Base-by-base conservation (phyloP, 1,284 basidiomycete species). In the Marasmius sp. region DNA sequence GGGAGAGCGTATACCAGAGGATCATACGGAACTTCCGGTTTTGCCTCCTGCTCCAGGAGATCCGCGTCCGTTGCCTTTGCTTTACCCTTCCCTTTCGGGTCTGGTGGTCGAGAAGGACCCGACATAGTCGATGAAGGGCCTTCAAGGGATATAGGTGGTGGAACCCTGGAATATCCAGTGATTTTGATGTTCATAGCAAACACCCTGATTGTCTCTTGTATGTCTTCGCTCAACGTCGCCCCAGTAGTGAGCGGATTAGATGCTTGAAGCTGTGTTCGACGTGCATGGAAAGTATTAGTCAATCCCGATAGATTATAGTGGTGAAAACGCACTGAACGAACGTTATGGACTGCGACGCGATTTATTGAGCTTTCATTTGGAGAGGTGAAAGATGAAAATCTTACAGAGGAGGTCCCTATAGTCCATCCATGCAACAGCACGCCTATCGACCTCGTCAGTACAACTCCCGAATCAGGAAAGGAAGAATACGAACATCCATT, bases 401-500 rank as follows among this genome's bases (percentile, higher is more conserved):
- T 69, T 65, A 85, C 84, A 69, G 5, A 85, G 67, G 2, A 86
- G 66, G 62, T 85, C 81, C 22, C 77, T 75, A 66, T 87, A 87
- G 64, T 83, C 83, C 67, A 86, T 72, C 85, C 85, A 86, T 59
- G 80, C 85, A 10, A 85, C 79, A 45, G 79, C 80, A 12, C 85
- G 80, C 61, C 84, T 86, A 61, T 7, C 9, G 51, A 55, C 34
- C 5, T 54, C 33, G 51, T 10, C 38, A 38, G 61, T 56, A 22
- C 5, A 54, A 48, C 54, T 34, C 41, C 47, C 10, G 33, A 12
- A 58, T 33, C 22, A 36, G 38, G 47, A 6, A 43, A 53, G 9
- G 14, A 34, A 9, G 37, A 6, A 22, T 9, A 70, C 75, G 57
- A 61, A 84, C 84, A 79, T 77, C 84, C 84, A 86, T 53, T 79